Conservation (phyloP, 805 yeast genomes). For the Saccharomycopsis fibuligera region DNA sequence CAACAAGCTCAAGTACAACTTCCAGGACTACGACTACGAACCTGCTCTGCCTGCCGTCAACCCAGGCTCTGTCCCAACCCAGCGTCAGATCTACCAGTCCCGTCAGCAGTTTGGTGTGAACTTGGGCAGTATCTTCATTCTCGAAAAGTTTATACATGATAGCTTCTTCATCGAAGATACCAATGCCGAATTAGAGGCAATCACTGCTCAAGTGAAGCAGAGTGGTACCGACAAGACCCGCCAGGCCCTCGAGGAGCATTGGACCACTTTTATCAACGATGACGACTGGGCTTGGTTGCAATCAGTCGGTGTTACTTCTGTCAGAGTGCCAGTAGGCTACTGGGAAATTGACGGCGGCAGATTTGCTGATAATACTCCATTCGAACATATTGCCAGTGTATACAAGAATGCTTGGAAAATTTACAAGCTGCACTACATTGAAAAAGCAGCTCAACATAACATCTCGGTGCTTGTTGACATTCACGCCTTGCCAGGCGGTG, state of each 20-base stretch:
- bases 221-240: conserved; percentile 51
- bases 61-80: conserved; percentile 28
- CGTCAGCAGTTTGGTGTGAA: conserved; percentile 78
- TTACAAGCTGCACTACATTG: conserved; percentile 45
- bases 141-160: conserved; percentile 74
- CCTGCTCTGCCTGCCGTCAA: conserved; percentile 11
- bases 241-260: conserved; percentile 52
- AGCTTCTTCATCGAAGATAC: conserved; percentile 53
- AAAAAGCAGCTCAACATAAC: conserved; percentile 49
- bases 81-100: conserved; percentile 46
- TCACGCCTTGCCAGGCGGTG: conserved; percentile 91
- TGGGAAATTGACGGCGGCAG: conserved; percentile 74
- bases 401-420: conserved; percentile 72
- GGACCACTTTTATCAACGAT: conserved; percentile 54
- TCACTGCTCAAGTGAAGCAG: conserved; percentile 39
- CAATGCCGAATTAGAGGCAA: conserved; percentile 69
- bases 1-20: conserved; percentile 6
- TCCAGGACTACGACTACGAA: conserved; percentile 15
- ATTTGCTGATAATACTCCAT: conserved; percentile 56
- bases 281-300: conserved; percentile 77
- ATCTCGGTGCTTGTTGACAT: conserved; percentile 79
- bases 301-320: conserved; percentile 60
- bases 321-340: conserved; percentile 86
- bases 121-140: conserved; percentile 72
- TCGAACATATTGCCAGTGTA: conserved; percentile 45